A percentile compares a stretch with the other conserved stretches of the same genome.
Evolutionary conservation across 495 filamentous ascomycete species (phyloP).

Genomic region (Xylaria palmicola): DNA sequence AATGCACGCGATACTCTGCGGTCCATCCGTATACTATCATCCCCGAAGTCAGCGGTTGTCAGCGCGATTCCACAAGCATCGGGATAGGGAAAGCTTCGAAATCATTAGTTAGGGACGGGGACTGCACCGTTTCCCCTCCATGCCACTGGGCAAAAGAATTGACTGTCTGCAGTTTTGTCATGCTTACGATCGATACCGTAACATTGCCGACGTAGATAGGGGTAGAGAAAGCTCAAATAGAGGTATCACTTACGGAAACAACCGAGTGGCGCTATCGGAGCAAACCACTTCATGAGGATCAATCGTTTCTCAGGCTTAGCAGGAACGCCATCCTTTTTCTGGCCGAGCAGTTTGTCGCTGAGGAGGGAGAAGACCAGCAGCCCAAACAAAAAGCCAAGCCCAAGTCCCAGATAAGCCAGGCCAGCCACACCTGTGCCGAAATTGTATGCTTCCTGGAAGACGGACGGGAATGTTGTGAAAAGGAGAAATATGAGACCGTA

Average conservation of each 20-base stretch:
- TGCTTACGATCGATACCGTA: too few species aligned
- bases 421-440: conserved; percentile 37
- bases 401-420: conserved; percentile 48
- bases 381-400: conserved; percentile 41
- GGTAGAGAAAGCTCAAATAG: not conserved
- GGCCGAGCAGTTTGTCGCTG: conserved; percentile 38
- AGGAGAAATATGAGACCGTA: conserved; percentile 79
- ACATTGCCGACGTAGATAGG: too few species aligned
- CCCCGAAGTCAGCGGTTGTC: not conserved
- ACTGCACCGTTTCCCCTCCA: too few species aligned
- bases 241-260: conserved; percentile 15
- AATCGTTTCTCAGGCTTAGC: not conserved
- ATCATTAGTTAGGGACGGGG: too few species aligned
- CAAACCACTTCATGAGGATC: conserved; percentile 2
- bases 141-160: too few species aligned
- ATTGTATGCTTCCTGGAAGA: conserved; percentile 57
- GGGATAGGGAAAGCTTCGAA: too few species aligned
- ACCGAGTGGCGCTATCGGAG: conserved; percentile 22
- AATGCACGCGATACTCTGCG: conserved; percentile 24
- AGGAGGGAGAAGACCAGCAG: conserved; percentile 35
- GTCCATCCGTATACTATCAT: conserved; percentile 33
- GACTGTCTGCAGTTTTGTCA: not conserved
- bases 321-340: not conserved
- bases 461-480: conserved; percentile 65
- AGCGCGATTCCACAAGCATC: too few species aligned